Percentiles rank a stretch among this genome's conserved stretches.
Evolutionary conservation across 495 filamentous ascomycete species (phyloP).

Genomic region (Penicillium atrosanguineum): DNA sequence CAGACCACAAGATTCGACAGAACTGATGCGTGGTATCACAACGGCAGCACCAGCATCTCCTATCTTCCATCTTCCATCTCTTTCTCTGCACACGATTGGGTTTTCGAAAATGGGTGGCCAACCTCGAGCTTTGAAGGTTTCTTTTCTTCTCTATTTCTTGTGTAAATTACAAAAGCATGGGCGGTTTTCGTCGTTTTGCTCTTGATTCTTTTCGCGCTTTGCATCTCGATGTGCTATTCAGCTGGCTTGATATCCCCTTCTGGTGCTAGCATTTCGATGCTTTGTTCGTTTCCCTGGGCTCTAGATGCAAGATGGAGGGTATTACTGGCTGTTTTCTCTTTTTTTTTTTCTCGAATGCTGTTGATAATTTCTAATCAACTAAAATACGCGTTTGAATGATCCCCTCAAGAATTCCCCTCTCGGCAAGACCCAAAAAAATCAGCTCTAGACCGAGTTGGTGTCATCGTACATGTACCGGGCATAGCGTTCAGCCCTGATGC

Average conservation of each 20-base stretch:
- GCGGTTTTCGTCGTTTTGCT: slow-evolving; percentile 31
- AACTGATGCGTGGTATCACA: slow-evolving; percentile 5
- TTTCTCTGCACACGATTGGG: slow-evolving; percentile 14
- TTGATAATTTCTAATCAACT: slow-evolving; percentile 22
- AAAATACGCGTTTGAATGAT: not conserved
- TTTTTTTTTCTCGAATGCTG: slow-evolving; percentile 4
- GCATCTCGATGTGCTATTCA: slow-evolving; percentile 22
- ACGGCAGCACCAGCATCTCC: not conserved
- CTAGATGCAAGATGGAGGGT: slow-evolving; percentile 27
- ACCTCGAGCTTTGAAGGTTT: slow-evolving; percentile 12
- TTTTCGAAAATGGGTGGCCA: slow-evolving; percentile 16
- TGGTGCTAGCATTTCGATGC: slow-evolving; percentile 14
- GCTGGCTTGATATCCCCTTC: slow-evolving; percentile 18
- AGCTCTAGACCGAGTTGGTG: not conserved
- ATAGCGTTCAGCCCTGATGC: slow-evolving; percentile 7
- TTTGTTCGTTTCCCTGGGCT: slow-evolving; percentile 7
- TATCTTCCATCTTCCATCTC: not conserved
- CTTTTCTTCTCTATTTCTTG: slow-evolving; percentile 11
- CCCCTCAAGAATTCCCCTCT: not conserved
- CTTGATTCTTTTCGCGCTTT: slow-evolving; percentile 22
- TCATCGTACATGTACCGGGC: slow-evolving; percentile 13
- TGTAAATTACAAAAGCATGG: slow-evolving; percentile 50
- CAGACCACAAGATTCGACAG: slow-evolving; percentile 6
- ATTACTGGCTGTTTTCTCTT: slow-evolving; percentile 8
- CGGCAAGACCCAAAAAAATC: not conserved